Percentiles rank a stretch among this genome's conserved stretches.
Conservation (phyloP, 768 basidiomycete genomes). For the Gloeophyllum trabeum region DNA sequence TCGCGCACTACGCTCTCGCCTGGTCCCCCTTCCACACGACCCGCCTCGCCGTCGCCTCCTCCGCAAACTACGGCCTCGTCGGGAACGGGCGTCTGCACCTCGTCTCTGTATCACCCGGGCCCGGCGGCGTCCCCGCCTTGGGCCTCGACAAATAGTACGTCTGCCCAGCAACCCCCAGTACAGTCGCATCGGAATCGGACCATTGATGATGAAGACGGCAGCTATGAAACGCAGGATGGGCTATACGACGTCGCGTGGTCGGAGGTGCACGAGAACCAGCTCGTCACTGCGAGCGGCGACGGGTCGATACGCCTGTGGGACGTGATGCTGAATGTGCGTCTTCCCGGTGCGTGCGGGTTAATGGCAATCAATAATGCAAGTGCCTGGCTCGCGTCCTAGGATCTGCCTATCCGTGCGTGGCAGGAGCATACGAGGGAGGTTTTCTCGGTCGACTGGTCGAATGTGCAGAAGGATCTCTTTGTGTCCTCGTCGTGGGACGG, state of each 20-base stretch:
- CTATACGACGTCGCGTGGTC: slow-evolving; percentile 92
- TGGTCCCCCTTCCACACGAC: slow-evolving; percentile 82
- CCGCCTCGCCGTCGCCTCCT: slow-evolving; percentile 68
- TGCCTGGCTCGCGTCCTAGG: slow-evolving; percentile 52
- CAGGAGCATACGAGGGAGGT: slow-evolving; percentile 91
- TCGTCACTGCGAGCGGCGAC: slow-evolving; percentile 83
- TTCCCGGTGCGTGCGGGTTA: neutral
- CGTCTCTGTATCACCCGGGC: slow-evolving; percentile 38
- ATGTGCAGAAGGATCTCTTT: slow-evolving; percentile 81
- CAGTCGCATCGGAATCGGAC: slow-evolving; percentile 4
- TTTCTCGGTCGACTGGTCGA: slow-evolving; percentile 93
- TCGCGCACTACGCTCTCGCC: slow-evolving; percentile 70
- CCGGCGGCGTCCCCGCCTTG: slow-evolving; percentile 29
- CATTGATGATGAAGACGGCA: slow-evolving; percentile 18
- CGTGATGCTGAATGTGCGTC: slow-evolving; percentile 64
- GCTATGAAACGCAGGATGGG: slow-evolving; percentile 85
- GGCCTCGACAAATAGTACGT: slow-evolving; percentile 63
- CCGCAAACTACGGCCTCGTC: slow-evolving; percentile 90
- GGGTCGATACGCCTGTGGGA: slow-evolving; percentile 91
- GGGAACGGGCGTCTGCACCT: slow-evolving; percentile 88
- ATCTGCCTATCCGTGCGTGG: slow-evolving; percentile 85
- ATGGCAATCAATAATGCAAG: slow-evolving; percentile 15
- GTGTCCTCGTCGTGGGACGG: slow-evolving; percentile 91
- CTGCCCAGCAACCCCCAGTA: neutral
- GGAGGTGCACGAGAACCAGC: slow-evolving; percentile 88